A percentile compares a stretch with the other conserved stretches of the same genome.
Evolutionary conservation across 1,284 basidiomycete genomes (phyloP).

Genomic region (Neonothopanus nambi): DNA sequence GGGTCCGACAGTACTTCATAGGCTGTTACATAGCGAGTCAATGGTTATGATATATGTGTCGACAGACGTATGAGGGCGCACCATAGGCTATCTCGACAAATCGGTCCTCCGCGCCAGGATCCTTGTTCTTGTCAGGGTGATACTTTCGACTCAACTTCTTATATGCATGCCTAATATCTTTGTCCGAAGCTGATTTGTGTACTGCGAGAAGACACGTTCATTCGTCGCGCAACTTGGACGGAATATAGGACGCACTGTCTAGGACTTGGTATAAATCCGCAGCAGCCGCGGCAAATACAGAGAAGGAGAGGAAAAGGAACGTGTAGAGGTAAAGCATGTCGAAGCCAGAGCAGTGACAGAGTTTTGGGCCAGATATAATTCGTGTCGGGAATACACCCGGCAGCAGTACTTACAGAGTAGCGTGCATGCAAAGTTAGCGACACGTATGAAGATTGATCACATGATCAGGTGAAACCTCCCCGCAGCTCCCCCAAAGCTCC

Average conservation of each 20-base stretch:
- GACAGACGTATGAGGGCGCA: conserved; percentile 37
- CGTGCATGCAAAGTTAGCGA: too few relatives aligned
- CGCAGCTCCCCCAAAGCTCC: too few relatives aligned
- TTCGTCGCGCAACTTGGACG: conserved; percentile 26
- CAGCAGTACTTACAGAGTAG: too few relatives aligned
- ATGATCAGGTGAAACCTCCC: too few relatives aligned
- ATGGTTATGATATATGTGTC: background rate
- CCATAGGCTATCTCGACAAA: conserved; percentile 91
- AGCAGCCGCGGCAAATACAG: conserved; percentile 48
- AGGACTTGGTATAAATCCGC: conserved; percentile 76
- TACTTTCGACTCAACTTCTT: conserved; percentile 87
- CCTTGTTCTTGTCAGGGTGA: conserved; percentile 94
- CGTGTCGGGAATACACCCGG: too few relatives aligned
- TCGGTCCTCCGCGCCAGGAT: conserved; percentile 76
- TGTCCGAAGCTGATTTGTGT: conserved; percentile 76
- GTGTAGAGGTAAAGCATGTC: conserved; percentile 30
- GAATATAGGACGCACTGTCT: conserved; percentile 56
- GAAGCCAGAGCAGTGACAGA: too few relatives aligned
- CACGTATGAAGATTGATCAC: too few relatives aligned
- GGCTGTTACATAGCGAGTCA: conserved; percentile 46
- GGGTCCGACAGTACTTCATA: conserved; percentile 89
- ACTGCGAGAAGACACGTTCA: conserved; percentile 47
- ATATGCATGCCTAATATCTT: conserved; percentile 90
- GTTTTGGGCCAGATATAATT: too few relatives aligned
- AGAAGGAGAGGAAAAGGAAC: conserved; percentile 44